These are phyloP conservation scores for Pseudohalonectria lignicola DNA, from an alignment of 2,329 filamentous ascomycete genomes.

Conservation along the genomic window DNA sequence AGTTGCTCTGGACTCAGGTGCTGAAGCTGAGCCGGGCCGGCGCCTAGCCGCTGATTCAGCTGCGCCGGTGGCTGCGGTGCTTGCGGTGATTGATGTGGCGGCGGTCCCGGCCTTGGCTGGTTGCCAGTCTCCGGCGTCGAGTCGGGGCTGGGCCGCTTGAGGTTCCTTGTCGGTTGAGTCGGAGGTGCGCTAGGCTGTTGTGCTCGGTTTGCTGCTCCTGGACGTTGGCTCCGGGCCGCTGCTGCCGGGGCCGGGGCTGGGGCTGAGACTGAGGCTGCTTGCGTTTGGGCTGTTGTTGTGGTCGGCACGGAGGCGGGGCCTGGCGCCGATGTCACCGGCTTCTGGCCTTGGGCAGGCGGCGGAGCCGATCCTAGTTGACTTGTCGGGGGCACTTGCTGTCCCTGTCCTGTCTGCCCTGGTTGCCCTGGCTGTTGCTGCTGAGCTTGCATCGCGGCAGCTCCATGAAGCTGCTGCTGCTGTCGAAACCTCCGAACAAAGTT, in stretches of 20 bases:
- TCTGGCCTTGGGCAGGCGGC: not conserved
- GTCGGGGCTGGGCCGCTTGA: conserved; percentile 40
- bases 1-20: conserved; percentile 25
- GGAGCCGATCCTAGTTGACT: not conserved
- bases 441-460: conserved; percentile 2
- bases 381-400: conserved; percentile 1
- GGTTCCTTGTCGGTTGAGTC: conserved; percentile 22
- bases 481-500: not conserved
- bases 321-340: not conserved
- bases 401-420: conserved; percentile 2
- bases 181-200: conserved; percentile 22
- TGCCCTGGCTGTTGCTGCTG: not conserved
- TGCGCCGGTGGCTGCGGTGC: conserved; percentile 16
- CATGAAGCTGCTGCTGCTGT: not conserved
- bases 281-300: not conserved
- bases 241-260: conserved; percentile 8
- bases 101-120: conserved; percentile 10
- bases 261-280: not conserved
- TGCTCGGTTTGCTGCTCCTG: conserved; percentile 18
- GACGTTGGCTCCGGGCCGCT: conserved; percentile 9
- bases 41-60: not conserved
- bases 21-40: conserved; percentile 7
- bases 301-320: not conserved
- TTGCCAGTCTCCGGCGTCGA: conserved; percentile 22
- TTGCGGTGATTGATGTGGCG: conserved; percentile 15